Conservation (phyloP, 495 filamentous ascomycete species). For the Xylaria sp. region DNA sequence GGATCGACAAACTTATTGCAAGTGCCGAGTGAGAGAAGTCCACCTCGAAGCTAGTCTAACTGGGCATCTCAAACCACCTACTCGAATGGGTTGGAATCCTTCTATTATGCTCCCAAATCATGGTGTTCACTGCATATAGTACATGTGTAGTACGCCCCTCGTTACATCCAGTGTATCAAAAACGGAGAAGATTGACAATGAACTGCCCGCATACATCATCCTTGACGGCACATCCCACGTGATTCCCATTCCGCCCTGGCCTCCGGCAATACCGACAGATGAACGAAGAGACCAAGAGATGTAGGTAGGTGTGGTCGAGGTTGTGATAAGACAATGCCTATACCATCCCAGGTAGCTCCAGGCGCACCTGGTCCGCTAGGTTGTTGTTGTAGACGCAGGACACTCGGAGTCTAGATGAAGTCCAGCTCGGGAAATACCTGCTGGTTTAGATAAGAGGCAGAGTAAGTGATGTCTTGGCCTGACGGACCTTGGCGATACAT, state of each 20-base stretch:
- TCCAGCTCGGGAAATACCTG: not conserved
- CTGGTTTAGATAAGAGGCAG: conserved; percentile 7
- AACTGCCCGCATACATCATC: not conserved
- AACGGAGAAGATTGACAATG: not conserved
- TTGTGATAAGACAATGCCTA: not conserved
- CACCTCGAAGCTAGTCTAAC: not conserved
- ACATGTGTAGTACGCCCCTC: not conserved
- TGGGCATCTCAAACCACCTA: conserved; percentile 1
- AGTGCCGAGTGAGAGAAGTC: conserved; percentile 13
- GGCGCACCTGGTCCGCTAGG: not conserved
- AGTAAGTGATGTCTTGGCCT: not conserved
- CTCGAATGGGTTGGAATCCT: conserved; percentile 10
- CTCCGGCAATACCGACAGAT: not conserved
- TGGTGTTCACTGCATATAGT: conserved; percentile 1
- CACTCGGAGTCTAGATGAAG: conserved; percentile 1
- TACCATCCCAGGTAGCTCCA: not conserved
- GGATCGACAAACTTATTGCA: conserved; percentile 13
- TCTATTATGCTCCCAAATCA: not conserved
- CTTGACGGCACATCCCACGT: conserved; percentile 2
- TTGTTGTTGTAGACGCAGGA: not conserved
- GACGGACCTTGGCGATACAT: not conserved
- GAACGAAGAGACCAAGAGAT: not conserved
- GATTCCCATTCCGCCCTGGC: conserved; percentile 5
- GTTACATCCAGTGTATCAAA: not conserved
- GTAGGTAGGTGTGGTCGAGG: not conserved